Evolutionary conservation across 805 yeast genomes (phyloP), one percentile per base, ranked within the genome.

Genomic region (Brettanomyces nanus): DNA sequence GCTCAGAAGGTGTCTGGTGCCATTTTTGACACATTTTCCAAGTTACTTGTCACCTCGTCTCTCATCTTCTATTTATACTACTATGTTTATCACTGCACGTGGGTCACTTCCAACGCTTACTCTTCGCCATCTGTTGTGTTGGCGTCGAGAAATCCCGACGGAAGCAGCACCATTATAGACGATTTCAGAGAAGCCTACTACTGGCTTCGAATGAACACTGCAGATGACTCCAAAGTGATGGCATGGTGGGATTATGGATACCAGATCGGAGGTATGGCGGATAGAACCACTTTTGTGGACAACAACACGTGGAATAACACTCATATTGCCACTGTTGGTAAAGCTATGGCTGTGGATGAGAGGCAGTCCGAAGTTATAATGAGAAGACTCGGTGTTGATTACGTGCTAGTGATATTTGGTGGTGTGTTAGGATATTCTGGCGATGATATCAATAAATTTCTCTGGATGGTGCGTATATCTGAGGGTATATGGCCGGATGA

Each of bases 241-340:
- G 81, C 97, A 9, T 92, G 99, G 98, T 92, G 99, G 99, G 98
- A 94, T 68, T 94, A 94, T 57, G 99, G 99, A 39, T 92, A 92
- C 63, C 99, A 92, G 68, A 92, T 92, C 54, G 98, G 98, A 52
- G 99, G 99, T 45, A 92, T 92, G 97, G 98, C 98, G 33, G 98
- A 92, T 64, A 77, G 99, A 57, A 90, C 97, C 46, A 92, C 99
- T 5, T 71, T 92, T 50, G 99, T 94, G 28, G 99, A 92, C 62
- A 92, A 92, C 73, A 92, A 92, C 66, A 92, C 99, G 9, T 92
- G 99, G 98, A 92, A 92, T 61, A 92, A 92, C 68, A 92, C 98
- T 3, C 99, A 92, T 60, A 94, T 92, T 62, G 99, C 98, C 48
- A 87, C 96, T 13, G 98, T 92, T 39, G 99, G 99, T 53, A 87